Evolutionary conservation across 129 eudicot genomes (phyloP).

Genomic region (Smallanthus sonchifolius): DNA sequence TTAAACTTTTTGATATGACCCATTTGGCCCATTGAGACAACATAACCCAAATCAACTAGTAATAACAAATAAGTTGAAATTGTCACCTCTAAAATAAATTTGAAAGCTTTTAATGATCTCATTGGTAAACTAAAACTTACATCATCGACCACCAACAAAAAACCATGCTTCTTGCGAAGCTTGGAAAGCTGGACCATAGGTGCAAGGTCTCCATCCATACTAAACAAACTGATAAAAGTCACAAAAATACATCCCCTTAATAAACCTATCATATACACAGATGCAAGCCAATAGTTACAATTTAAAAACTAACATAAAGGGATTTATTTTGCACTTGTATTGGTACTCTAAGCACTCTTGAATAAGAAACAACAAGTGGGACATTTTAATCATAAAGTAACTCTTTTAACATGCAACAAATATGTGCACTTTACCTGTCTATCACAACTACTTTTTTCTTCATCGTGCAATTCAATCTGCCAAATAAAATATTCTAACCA

Average conservation of each 20-base stretch:
- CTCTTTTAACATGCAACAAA: neutral
- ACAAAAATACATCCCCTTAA: conserved; percentile 29
- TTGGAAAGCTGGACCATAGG: conserved; percentile 82
- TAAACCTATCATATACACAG: conserved; percentile 25
- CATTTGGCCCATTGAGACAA: neutral
- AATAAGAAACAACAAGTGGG: neutral
- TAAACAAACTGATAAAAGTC: conserved; percentile 80
- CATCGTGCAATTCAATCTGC: conserved; percentile 64
- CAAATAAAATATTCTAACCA: conserved; percentile 12
- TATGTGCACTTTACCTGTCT: conserved; percentile 60
- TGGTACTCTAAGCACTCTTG: neutral
- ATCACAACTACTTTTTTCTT: conserved; percentile 88
- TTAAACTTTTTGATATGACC: neutral
- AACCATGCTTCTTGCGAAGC: conserved; percentile 91
- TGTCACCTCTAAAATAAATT: neutral
- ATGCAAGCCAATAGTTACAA: conserved; percentile 20
- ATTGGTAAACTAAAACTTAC: conserved; percentile 43
- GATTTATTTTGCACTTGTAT: neutral
- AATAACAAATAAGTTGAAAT: neutral
- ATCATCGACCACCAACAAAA: conserved; percentile 95
- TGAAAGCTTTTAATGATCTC: neutral
- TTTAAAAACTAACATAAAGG: neutral
- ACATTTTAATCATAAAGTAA: neutral
- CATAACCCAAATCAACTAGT: neutral
- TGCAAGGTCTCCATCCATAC: conserved; percentile 99